Base-by-base conservation (phyloP, 306 rosid genomes). In the Prunus salicina region DNA sequence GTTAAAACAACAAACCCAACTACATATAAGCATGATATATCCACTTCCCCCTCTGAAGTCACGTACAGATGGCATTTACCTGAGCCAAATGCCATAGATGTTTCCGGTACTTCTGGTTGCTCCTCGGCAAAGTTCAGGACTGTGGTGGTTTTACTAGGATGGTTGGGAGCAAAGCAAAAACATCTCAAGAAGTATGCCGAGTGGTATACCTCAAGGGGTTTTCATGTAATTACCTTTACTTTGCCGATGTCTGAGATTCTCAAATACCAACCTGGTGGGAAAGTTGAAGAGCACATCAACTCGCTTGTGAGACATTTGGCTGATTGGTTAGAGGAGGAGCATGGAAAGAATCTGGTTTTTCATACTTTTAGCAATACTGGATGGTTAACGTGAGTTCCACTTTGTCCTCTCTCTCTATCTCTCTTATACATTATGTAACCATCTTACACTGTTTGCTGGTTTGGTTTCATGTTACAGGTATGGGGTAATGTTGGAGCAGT, bases 311-410 rank as follows among this genome's bases (percentile, higher is more conserved):
- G 86, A 67, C 99, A 95, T 85, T 85, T 95, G 88, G 88, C 89
- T 74, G 97, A 79, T 46, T 95, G 99, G 97, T 87, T 95, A 52
- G 97, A 95, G 78, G 99, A 84, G 87, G 99, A 95, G 72, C 76
- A 82, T 56, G 87, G 88, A 49, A 95, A 95, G 90, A 92, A 88
- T 89, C 81, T 95, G 9, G 87, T 92, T 27, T 95, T 95, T 72
- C 99, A 95, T 76, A 90, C 99, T 81, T 95, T 95, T 82, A 95
- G 99, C 86, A 95, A 95, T 87, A 95, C 99, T 43, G 99, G 99
- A 73, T 95, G 99, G 99, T 81, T 95, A 80, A 88, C 93, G 99
- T 95, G 72, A 84, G 99, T 38, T 38, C 43, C 43, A 6, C 43
- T 38, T 7, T 2, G 8, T 83, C 13, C 16, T 24, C 32, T 41